A percentile compares a stretch with the other conserved stretches of the same genome.
Evolutionary conservation across 805 yeast genomes (phyloP).

Genomic region (Candida sakaeoensis): DNA sequence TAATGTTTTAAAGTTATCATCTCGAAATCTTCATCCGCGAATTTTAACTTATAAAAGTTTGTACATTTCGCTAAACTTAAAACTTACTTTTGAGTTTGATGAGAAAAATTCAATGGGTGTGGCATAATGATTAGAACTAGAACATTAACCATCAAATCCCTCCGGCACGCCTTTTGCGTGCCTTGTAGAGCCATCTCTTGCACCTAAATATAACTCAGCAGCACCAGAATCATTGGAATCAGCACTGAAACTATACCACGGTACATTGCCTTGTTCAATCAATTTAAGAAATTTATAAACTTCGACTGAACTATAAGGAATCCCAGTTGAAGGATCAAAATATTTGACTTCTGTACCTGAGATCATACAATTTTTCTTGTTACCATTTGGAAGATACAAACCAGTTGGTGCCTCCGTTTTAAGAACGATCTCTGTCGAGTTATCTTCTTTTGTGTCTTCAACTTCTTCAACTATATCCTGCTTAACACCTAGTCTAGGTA

Average conservation of each 20-base stretch:
- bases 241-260: constrained; percentile 50
- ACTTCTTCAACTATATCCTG: constrained; percentile 45
- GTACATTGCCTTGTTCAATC: constrained; percentile 45
- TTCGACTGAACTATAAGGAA: constrained; percentile 81
- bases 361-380: constrained; percentile 64
- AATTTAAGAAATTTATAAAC: constrained; percentile 63
- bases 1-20: no score
- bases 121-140: no score
- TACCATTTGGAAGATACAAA: constrained; percentile 65
- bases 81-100: no score
- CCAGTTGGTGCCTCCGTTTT: constrained; percentile 74
- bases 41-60: no score
- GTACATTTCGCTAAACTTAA: no score
- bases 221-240: constrained; percentile 53
- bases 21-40: no score
- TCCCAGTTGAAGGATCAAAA: constrained; percentile 83
- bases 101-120: no score
- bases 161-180: constrained; percentile 88
- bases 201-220: constrained; percentile 39
- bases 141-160: constrained; percentile 55
- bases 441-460: constrained; percentile 34
- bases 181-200: constrained; percentile 50
- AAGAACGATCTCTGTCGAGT: constrained; percentile 41
- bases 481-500: constrained; percentile 63
- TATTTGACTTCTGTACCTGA: constrained; percentile 78